A percentile compares a stretch with the other conserved stretches of the same genome.
Conservation (phyloP, 495 filamentous ascomycete species). For the Jackrogersella multiformis region DNA sequence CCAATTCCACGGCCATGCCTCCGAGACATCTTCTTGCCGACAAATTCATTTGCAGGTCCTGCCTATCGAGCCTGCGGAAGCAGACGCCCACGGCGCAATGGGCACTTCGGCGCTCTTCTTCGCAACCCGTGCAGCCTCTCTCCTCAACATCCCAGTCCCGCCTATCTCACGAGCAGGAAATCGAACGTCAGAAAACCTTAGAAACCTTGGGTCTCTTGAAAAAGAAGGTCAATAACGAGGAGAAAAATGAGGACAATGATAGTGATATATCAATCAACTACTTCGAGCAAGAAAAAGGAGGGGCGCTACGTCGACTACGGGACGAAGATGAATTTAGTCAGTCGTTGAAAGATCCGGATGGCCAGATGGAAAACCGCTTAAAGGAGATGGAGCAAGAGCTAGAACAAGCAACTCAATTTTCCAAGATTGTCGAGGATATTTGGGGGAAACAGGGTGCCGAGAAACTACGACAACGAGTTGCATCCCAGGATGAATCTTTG, state of each 20-base stretch:
- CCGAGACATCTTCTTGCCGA: slow-evolving; percentile 44
- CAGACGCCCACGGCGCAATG: slow-evolving; percentile 35
- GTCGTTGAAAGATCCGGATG: slow-evolving; percentile 50
- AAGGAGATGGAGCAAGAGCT: slow-evolving; percentile 65
- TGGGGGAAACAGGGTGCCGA: slow-evolving; percentile 52
- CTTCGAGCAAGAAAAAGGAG: slow-evolving; percentile 56
- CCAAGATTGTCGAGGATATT: slow-evolving; percentile 49
- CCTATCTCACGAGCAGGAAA: slow-evolving; percentile 35
- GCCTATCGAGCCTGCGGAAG: slow-evolving; percentile 43
- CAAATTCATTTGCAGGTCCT: slow-evolving; percentile 52
- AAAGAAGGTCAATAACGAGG: not conserved
- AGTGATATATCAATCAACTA: slow-evolving; percentile 48
- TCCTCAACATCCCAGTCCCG: slow-evolving; percentile 23
- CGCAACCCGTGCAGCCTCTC: slow-evolving; percentile 27
- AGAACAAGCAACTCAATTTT: slow-evolving; percentile 49
- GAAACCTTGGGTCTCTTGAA: slow-evolving; percentile 35
- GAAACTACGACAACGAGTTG: slow-evolving; percentile 49
- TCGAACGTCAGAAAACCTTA: slow-evolving; percentile 41
- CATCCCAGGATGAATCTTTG: slow-evolving; percentile 44
- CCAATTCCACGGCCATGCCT: slow-evolving; percentile 44
- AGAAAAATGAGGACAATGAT: too few relatives aligned
- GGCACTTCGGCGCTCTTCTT: slow-evolving; percentile 42
- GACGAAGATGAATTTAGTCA: slow-evolving; percentile 48
- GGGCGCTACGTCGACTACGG: slow-evolving; percentile 46
- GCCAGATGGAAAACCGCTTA: slow-evolving; percentile 56